Evolutionary conservation across 2,329 filamentous ascomycete genomes (phyloP).

Genomic region (Stachybotrys chlorohalonatus): DNA sequence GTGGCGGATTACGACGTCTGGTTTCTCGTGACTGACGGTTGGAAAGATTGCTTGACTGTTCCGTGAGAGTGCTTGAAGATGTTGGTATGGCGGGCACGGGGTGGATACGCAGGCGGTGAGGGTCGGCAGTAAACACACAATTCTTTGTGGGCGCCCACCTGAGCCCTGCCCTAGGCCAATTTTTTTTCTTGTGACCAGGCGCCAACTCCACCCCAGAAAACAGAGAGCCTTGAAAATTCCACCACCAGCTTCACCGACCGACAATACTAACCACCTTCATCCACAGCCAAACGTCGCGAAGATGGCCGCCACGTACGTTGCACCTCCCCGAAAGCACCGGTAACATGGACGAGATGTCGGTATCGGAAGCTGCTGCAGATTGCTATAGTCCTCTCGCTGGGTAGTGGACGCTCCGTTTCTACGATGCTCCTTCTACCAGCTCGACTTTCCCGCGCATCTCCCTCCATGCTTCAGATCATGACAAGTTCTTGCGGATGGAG

Average conservation of each 20-base stretch:
- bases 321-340: conserved; percentile 27
- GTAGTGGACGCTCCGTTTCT: conserved; percentile 30
- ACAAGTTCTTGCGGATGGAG: conserved; percentile 40
- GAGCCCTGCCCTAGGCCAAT: conserved; percentile 23
- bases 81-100: conserved; percentile 13
- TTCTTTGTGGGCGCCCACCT: conserved; percentile 10
- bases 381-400: conserved; percentile 83
- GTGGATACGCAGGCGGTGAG: conserved; percentile 23
- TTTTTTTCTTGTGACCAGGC: conserved; percentile 5
- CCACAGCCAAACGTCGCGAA: conserved; percentile 27
- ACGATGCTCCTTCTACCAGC: conserved; percentile 47
- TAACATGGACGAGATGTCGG: conserved; percentile 26
- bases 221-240: conserved; percentile 1
- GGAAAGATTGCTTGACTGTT: conserved; percentile 11
- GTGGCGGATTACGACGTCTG: conserved; percentile 36
- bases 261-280: conserved; percentile 29
- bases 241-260: conserved; percentile 14
- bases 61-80: conserved; percentile 10
- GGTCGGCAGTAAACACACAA: conserved; percentile 23
- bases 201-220: conserved; percentile 3
- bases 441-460: conserved; percentile 63
- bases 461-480: conserved; percentile 41
- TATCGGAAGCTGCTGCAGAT: conserved; percentile 50
- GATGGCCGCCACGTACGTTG: conserved; percentile 46
- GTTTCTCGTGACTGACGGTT: conserved; percentile 24